Evolutionary conservation across 768 basidiomycete species (phyloP), one percentile per base, ranked within the genome.

Genomic region (Naganishia antarctica): DNA sequence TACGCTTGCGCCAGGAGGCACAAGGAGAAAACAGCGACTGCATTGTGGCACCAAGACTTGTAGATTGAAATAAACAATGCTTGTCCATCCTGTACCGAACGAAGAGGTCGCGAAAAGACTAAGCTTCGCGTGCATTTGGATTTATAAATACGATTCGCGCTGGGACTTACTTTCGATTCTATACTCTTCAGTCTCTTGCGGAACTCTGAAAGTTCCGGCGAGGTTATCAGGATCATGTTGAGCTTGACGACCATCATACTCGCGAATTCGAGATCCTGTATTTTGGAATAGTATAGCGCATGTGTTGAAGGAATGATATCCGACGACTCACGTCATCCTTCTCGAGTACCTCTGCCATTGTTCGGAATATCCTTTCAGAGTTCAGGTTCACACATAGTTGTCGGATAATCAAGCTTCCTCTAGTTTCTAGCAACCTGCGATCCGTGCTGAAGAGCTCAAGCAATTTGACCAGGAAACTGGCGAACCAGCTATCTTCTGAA

Each of bases 21-120:
- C 6, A 99, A 82, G 0, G 96, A 91, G 74, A 99, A 96, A 0
- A 91, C 91, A 0, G 96, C 88, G 45, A 98, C 93, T 1, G 94
- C 89, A 73, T 97, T 97, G 71, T 99, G 96, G 75, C 92, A 98
- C 96, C 96, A 99, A 21, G 92, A 98, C 21, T 91, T 84, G 72
- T 99, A 99, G 3, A 99, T 80, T 0, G 88, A 90, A 12, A 89
- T 90, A 75, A 98, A 99, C 23, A 99, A 77, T 16, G 89, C 89
- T 79, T 98, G 96, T 2, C 94, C 93, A 69, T 99, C 96, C 89
- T 94, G 87, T 85, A 87, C 64, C 34, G 58, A n/a, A 53, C 29
- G 47, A 12, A 2, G n/a, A n/a, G 5, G 15, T 18, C 11, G 8
- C 4, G 15, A 61, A 31, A 44, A 7, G 16, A 28, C 23, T 7